phyloP scores from a whole-genome alignment of 2,329 filamentous ascomycete species.

The Calonectria honghensis region DNA sequence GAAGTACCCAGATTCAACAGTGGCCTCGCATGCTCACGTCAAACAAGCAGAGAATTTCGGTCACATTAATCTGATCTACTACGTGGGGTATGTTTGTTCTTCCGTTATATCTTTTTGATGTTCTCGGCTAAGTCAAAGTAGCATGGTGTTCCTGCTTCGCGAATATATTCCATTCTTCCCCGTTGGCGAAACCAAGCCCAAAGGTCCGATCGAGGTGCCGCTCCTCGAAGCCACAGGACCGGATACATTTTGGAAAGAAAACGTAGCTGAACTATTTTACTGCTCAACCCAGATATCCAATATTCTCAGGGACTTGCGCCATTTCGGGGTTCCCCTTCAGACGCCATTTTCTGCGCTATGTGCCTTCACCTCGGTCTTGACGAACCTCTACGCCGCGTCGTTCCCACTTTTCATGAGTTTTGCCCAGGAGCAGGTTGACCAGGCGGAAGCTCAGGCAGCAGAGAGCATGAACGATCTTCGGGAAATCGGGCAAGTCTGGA shows the following conservation, averaged over 20 bases:
- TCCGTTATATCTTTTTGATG: fast-evolving
- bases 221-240: slow-evolving; percentile 48
- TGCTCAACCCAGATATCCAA: slow-evolving; percentile 51
- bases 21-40: slow-evolving; percentile 50
- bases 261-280: slow-evolving; percentile 46
- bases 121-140: not conserved
- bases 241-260: slow-evolving; percentile 48
- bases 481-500: slow-evolving; percentile 47
- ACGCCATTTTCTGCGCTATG: slow-evolving; percentile 51
- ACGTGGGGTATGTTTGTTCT: slow-evolving; percentile 44
- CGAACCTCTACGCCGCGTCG: slow-evolving; percentile 48
- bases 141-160: slow-evolving; percentile 47
- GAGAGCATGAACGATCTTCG: slow-evolving; percentile 41
- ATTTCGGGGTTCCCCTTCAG: slow-evolving; percentile 44
- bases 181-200: slow-evolving; percentile 49
- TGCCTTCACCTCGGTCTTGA: slow-evolving; percentile 46
- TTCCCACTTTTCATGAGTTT: slow-evolving; percentile 51
- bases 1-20: slow-evolving; percentile 50
- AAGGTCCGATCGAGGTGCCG: slow-evolving; percentile 51
- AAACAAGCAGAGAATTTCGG: slow-evolving; percentile 53
- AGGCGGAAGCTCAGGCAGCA: slow-evolving; percentile 44
- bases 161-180: slow-evolving; percentile 53
- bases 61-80: slow-evolving; percentile 53
- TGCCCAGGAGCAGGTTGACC: not conserved
- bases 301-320: slow-evolving; percentile 48